phyloP scores from a whole-genome alignment of 2,329 filamentous ascomycete species.

The Nemania sp. region DNA sequence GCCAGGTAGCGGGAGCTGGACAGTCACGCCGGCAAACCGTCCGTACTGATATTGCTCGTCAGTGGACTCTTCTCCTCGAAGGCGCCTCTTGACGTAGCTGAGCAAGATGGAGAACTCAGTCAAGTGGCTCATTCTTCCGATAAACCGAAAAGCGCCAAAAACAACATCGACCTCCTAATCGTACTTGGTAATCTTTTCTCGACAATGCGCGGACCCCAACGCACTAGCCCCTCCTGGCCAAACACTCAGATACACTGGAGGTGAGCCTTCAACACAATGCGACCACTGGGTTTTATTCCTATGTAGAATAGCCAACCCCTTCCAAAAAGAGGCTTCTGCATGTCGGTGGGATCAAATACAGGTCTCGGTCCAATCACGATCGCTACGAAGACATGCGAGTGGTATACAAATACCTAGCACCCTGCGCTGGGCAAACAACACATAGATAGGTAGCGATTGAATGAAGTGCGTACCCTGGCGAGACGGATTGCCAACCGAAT shows the following conservation, averaged over 20 bases:
- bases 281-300: neutral
- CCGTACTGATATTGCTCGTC: conserved; percentile 21
- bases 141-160: neutral
- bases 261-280: neutral
- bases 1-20: conserved; percentile 37
- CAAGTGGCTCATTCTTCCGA: conserved; percentile 34
- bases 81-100: conserved; percentile 31
- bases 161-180: neutral
- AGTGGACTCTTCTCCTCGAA: conserved; percentile 35
- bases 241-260: neutral
- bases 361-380: neutral
- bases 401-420: neutral
- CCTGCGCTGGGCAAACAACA: no score
- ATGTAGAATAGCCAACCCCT: neutral
- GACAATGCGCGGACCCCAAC: neutral
- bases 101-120: conserved; percentile 30
- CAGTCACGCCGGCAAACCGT: conserved; percentile 1
- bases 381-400: neutral
- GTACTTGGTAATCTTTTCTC: neutral
- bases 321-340: neutral
- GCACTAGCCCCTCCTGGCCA: neutral
- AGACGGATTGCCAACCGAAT: neutral
- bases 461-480: neutral
- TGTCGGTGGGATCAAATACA: neutral
- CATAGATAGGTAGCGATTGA: neutral